Percentiles rank a stretch among this genome's conserved stretches.
These are phyloP conservation scores for Talaromyces funiculosus DNA, from an alignment of 2,329 filamentous ascomycete genomes.

Conservation along the genomic window DNA sequence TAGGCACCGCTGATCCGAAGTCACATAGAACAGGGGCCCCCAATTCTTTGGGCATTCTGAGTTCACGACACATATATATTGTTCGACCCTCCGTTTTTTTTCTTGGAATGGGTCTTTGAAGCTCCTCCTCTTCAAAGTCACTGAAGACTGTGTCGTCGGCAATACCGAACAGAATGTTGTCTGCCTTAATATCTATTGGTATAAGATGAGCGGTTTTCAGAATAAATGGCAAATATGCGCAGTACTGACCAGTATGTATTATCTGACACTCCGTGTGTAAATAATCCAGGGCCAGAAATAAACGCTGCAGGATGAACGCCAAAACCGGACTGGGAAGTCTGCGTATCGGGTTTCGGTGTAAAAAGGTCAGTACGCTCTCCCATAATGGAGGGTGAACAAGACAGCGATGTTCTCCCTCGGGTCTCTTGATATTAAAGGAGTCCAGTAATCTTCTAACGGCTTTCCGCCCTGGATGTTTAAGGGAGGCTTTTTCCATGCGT, in stretches of 20 bases:
- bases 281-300: slow-evolving; percentile 44
- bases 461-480: slow-evolving; percentile 25
- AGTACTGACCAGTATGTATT: slow-evolving; percentile 41
- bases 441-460: slow-evolving; percentile 18
- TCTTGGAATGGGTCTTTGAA: slow-evolving; percentile 35
- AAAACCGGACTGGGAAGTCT: slow-evolving; percentile 26
- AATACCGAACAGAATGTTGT: slow-evolving; percentile 45
- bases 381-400: slow-evolving; percentile 40
- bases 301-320: slow-evolving; percentile 30
- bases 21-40: slow-evolving; percentile 43
- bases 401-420: slow-evolving; percentile 23
- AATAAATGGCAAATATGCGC: background rate
- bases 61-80: slow-evolving; percentile 41
- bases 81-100: slow-evolving; percentile 38
- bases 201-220: slow-evolving; percentile 11
- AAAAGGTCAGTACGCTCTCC: slow-evolving; percentile 38
- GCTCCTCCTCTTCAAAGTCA: slow-evolving; percentile 38
- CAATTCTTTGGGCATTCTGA: slow-evolving; percentile 21
- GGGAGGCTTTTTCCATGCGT: slow-evolving; percentile 26
- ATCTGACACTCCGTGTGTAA: slow-evolving; percentile 44
- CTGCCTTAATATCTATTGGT: slow-evolving; percentile 40
- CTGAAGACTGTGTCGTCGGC: slow-evolving; percentile 36
- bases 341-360: slow-evolving; percentile 33
- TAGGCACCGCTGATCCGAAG: slow-evolving; percentile 43
- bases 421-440: slow-evolving; percentile 5